Evolutionary conservation across 306 rosid genomes (phyloP).

Genomic region (Vigna hirtella): DNA sequence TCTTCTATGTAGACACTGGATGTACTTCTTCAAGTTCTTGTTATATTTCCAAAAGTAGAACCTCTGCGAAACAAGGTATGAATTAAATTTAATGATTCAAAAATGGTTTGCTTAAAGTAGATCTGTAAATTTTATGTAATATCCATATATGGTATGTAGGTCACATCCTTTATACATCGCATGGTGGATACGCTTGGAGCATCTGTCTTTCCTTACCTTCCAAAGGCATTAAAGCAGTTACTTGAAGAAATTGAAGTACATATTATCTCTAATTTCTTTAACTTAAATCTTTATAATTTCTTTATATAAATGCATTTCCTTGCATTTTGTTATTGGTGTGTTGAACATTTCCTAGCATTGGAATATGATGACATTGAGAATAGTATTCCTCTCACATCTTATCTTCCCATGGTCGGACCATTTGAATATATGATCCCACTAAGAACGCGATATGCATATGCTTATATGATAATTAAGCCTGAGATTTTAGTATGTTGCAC

Average conservation of each 20-base stretch:
- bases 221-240: conserved; percentile 88
- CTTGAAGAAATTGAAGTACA: conserved; percentile 90
- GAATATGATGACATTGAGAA: conserved; percentile 33
- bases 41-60: conserved; percentile 82
- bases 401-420: conserved; percentile 7
- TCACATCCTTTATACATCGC: conserved; percentile 93
- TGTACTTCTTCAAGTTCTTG: conserved; percentile 90
- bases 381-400: not conserved
- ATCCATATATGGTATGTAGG: conserved; percentile 56
- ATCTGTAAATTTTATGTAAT: conserved; percentile 38
- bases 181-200: conserved; percentile 95
- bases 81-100: conserved; percentile 28
- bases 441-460: not conserved
- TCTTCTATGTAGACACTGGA: conserved; percentile 72
- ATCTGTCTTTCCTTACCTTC: conserved; percentile 92
- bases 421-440: not conserved
- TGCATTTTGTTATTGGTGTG: conserved; percentile 15
- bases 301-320: conserved; percentile 29
- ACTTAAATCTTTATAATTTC: not conserved
- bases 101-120: not conserved
- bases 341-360: not conserved
- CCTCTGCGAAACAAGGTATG: conserved; percentile 75
- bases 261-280: conserved; percentile 31
- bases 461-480: not conserved
- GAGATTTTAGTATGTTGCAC: conserved; percentile 10